Conservation (phyloP, 805 yeast species). For the Ogataea parapolymorpha region DNA sequence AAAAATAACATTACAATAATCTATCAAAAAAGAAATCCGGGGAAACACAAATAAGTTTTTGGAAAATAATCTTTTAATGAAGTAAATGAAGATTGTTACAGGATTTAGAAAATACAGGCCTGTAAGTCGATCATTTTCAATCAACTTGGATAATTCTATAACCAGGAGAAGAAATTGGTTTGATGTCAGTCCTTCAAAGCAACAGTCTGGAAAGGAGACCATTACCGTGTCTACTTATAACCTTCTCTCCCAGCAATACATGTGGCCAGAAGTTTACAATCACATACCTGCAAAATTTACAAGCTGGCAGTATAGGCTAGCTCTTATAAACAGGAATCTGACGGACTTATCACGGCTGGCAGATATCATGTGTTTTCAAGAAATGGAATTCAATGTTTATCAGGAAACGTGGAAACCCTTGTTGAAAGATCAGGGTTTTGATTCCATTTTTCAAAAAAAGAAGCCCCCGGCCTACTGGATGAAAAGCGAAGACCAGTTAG, state of each 20-base stretch:
- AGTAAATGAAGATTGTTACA: too few species aligned
- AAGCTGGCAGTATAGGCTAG: conserved; percentile 49
- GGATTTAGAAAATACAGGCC: too few species aligned
- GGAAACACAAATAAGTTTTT: neutral
- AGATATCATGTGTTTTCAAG: conserved; percentile 55
- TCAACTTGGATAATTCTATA: conserved; percentile 16
- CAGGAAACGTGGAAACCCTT: conserved; percentile 24
- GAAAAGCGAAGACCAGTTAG: conserved; percentile 44
- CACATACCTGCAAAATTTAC: conserved; percentile 46
- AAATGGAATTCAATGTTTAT: conserved; percentile 33
- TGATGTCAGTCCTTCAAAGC: conserved; percentile 4
- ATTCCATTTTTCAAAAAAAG: conserved; percentile 46
- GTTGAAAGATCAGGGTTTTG: conserved; percentile 35
- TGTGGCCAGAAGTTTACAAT: conserved; percentile 56
- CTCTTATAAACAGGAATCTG: conserved; percentile 39
- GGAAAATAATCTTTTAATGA: too few species aligned
- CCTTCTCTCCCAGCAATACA: conserved; percentile 41
- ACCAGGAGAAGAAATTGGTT: conserved; percentile 23
- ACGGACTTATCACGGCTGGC: conserved; percentile 32
- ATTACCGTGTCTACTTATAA: conserved; percentile 35
- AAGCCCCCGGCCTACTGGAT: conserved; percentile 54
- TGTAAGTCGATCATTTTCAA: neutral
- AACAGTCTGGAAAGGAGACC: conserved; percentile 6
- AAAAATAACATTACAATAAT: neutral
- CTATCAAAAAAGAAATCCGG: conserved; percentile 3